These are phyloP conservation scores for Letharia lupina DNA, from an alignment of 495 filamentous ascomycete species.

Conservation along the genomic window DNA sequence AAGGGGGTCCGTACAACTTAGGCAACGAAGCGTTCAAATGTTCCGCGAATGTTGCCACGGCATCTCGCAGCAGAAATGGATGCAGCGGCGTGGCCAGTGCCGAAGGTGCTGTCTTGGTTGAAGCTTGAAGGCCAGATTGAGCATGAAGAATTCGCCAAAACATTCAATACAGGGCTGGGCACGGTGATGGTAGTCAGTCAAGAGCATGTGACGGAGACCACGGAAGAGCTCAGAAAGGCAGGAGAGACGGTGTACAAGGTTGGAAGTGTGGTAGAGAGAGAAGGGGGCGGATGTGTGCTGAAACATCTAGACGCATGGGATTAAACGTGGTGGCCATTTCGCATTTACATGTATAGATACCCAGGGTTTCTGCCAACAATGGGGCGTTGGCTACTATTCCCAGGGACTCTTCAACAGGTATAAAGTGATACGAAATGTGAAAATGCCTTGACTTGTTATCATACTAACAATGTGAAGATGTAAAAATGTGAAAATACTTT, in stretches of 20 bases:
- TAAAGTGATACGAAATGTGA: not conserved
- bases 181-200: slow-evolving; percentile 76
- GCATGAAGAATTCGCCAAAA: not conserved
- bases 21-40: not conserved
- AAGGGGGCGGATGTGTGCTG: slow-evolving; percentile 56
- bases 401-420: not conserved
- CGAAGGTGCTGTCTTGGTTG: not conserved
- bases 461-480: too few species aligned
- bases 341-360: not conserved
- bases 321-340: not conserved
- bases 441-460: too few species aligned
- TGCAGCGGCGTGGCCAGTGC: not conserved
- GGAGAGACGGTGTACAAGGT: slow-evolving; percentile 76
- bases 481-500: too few species aligned
- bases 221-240: slow-evolving; percentile 43
- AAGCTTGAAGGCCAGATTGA: not conserved
- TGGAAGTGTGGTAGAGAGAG: slow-evolving; percentile 53
- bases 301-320: slow-evolving; percentile 64
- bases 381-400: not conserved
- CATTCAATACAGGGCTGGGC: slow-evolving; percentile 48
- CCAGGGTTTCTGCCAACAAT: not conserved
- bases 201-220: slow-evolving; percentile 45
- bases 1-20: too few species aligned
- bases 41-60: not conserved
- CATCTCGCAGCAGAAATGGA: not conserved